These are phyloP conservation scores for Geosmithia flava DNA, from an alignment of 2,329 filamentous ascomycete species.

Conservation along the genomic window DNA sequence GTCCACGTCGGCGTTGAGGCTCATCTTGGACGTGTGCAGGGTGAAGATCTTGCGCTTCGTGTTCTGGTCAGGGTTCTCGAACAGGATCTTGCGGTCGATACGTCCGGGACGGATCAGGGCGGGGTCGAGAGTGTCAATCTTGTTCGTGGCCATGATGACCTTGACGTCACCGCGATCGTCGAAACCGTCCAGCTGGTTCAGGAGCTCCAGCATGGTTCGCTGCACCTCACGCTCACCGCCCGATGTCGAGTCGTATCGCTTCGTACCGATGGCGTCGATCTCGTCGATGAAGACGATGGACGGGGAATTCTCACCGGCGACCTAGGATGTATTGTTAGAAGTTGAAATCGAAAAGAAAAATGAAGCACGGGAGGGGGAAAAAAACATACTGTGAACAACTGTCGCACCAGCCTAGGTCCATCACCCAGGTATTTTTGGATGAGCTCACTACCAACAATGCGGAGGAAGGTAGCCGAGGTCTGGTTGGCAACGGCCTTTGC, in stretches of 20 bases:
- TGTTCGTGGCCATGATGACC: constrained; percentile 99
- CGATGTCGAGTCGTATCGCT: constrained; percentile 95
- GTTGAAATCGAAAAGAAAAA: not conserved
- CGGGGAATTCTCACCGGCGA: constrained; percentile 89
- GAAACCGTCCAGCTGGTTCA: constrained; percentile 97
- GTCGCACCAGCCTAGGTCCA: constrained; percentile 84
- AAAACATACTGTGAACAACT: constrained; percentile 67
- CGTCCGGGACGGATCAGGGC: constrained; percentile 92
- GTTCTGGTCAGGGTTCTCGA: constrained; percentile 62
- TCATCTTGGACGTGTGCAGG: constrained; percentile 98
- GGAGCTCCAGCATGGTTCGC: constrained; percentile 93
- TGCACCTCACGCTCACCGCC: constrained; percentile 96
- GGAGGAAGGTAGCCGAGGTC: constrained; percentile 95
- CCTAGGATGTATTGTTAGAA: constrained; percentile 29
- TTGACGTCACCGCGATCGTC: constrained; percentile 98
- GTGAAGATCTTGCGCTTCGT: constrained; percentile 97
- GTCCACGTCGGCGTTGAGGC: constrained; percentile 88
- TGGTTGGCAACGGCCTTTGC: constrained; percentile 98
- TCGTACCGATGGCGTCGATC: constrained; percentile 97
- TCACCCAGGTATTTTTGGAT: constrained; percentile 99
- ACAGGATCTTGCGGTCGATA: constrained; percentile 94
- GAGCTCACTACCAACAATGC: constrained; percentile 91
- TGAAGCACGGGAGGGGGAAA: not conserved
- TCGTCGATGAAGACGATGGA: constrained; percentile 99
- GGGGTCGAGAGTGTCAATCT: constrained; percentile 95